Conservation (phyloP, 2,329 filamentous ascomycete species). For the Microdochium nivale region DNA sequence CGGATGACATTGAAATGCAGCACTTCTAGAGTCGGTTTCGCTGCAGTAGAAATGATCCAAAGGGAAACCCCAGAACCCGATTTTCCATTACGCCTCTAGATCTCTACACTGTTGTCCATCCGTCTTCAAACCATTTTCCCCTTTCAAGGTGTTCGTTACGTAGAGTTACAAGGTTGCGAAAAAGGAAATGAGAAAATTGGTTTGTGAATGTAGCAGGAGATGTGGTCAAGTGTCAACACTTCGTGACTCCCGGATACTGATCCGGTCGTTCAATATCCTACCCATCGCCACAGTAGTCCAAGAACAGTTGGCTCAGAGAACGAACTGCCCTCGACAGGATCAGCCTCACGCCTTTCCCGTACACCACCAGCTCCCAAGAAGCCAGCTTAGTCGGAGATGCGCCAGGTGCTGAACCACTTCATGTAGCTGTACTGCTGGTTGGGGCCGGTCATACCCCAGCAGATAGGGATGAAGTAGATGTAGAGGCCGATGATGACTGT, state of each 20-base stretch:
- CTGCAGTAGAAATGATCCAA: too few relatives aligned
- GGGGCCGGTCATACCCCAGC: conserved; percentile 87
- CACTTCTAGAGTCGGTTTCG: too few relatives aligned
- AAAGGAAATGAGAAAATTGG: background rate
- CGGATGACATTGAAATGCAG: too few relatives aligned
- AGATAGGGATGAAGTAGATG: conserved; percentile 84
- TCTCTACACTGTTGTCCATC: background rate
- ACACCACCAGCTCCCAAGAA: background rate
- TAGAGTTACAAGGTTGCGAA: background rate
- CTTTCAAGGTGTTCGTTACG: background rate
- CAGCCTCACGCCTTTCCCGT: too few relatives aligned
- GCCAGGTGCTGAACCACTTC: conserved; percentile 89
- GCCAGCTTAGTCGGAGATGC: conserved; percentile 58
- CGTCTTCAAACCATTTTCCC: background rate
- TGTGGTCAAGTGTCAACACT: background rate
- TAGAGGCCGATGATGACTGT: conserved; percentile 70
- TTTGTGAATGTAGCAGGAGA: background rate
- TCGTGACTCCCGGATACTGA: background rate
- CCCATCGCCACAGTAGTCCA: background rate
- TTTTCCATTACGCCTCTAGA: background rate
- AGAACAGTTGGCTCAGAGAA: too few relatives aligned
- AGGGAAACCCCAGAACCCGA: background rate
- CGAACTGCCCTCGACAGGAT: too few relatives aligned
- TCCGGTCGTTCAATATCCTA: background rate
- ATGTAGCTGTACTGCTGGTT: conserved; percentile 82